Conservation (phyloP, 2,329 filamentous ascomycete species). For the Hysterium pulicare region DNA sequence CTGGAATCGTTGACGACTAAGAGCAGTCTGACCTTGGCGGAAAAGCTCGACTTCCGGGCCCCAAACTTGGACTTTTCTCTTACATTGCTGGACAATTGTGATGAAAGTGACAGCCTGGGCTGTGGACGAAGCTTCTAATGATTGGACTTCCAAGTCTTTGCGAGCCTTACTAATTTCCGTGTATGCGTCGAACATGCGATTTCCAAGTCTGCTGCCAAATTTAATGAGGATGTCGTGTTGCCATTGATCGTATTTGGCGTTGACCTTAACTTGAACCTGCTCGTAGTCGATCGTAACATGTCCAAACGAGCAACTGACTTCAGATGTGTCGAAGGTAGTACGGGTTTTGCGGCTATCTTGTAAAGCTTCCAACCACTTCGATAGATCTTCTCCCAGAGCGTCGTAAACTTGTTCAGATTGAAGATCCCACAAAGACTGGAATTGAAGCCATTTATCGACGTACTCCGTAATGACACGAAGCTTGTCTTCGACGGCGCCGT, state of each 20-base stretch:
- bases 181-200: constrained; percentile 87
- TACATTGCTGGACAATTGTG: constrained; percentile 94
- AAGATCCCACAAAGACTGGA: constrained; percentile 97
- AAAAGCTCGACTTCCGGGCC: constrained; percentile 95
- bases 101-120: constrained; percentile 98
- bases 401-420: constrained; percentile 95
- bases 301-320: constrained; percentile 87
- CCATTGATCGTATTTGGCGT: constrained; percentile 99
- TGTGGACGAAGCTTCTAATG: constrained; percentile 89
- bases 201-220: constrained; percentile 84
- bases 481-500: constrained; percentile 78
- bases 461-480: constrained; percentile 76
- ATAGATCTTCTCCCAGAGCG: constrained; percentile 82
- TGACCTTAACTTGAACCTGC: constrained; percentile 97
- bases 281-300: constrained; percentile 96
- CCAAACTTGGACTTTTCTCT: constrained; percentile 90
- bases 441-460: constrained; percentile 97
- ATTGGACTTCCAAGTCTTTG: constrained; percentile 85
- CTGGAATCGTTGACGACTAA: constrained; percentile 88
- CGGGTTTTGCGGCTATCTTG: constrained; percentile 95
- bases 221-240: constrained; percentile 95
- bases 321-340: constrained; percentile 94
- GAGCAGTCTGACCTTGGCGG: constrained; percentile 88
- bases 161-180: constrained; percentile 88
- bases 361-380: constrained; percentile 90